These are phyloP conservation scores for Diaporthe eres DNA, from an alignment of 2,329 filamentous ascomycete genomes.

Conservation along the genomic window DNA sequence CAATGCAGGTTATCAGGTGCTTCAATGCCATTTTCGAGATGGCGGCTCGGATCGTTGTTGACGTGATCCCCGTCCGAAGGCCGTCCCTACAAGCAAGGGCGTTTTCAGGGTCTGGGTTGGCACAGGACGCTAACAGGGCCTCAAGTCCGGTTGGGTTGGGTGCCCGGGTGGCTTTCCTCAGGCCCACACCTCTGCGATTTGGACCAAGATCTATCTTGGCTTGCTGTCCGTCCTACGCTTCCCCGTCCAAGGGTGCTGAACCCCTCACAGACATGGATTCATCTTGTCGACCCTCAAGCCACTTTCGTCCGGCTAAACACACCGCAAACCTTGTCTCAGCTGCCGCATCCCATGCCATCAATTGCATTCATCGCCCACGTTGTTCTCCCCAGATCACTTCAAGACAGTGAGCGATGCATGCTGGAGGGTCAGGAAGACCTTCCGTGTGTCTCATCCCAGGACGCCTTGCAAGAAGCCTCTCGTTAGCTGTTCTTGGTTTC, in stretches of 20 bases:
- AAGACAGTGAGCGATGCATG: not conserved
- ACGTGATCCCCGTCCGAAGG: not conserved
- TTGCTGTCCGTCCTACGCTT: too few relatives aligned
- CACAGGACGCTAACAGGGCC: not conserved
- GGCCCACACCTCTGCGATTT: not conserved
- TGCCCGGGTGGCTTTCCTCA: not conserved
- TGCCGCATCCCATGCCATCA: not conserved
- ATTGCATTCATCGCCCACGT: not conserved
- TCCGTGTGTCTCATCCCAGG: conserved; percentile 1
- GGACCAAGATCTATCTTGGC: conserved; percentile 2
- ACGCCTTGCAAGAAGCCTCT: conserved; percentile 17
- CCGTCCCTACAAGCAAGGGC: not conserved
- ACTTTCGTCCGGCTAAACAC: not conserved
- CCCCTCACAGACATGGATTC: not conserved
- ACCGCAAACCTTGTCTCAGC: not conserved
- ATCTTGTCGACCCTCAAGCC: not conserved
- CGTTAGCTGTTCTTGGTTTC: not conserved
- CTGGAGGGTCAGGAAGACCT: not conserved
- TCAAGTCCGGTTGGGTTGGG: not conserved
- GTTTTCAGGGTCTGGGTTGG: not conserved
- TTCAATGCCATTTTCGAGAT: conserved; percentile 39
- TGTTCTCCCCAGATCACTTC: not conserved
- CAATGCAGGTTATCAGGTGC: conserved; percentile 48
- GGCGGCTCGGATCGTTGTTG: conserved; percentile 22
- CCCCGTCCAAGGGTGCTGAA: not conserved